Conservation (phyloP, 345 rosid genomes). For the Lumnitzera racemosa region DNA sequence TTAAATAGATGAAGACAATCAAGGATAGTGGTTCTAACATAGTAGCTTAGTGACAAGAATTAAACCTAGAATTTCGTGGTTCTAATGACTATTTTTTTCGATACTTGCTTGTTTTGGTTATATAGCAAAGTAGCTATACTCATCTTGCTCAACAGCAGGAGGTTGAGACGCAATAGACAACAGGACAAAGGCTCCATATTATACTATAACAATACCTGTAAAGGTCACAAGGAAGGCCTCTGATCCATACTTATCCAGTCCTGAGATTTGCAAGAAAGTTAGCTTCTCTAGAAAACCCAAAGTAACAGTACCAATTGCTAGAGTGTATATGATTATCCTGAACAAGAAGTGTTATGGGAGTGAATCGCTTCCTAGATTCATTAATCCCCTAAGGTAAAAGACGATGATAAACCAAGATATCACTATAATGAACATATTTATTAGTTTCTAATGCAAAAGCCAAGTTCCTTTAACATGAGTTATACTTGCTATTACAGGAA, state of each 20-base stretch:
- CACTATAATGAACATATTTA: constrained; percentile 36
- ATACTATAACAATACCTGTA: constrained; percentile 58
- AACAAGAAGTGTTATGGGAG: constrained; percentile 68
- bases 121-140: constrained; percentile 45
- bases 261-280: constrained; percentile 72
- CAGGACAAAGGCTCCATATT: constrained; percentile 63
- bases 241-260: constrained; percentile 61
- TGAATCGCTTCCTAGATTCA: constrained; percentile 31
- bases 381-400: constrained; percentile 72
- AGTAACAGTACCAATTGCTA: constrained; percentile 61
- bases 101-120: constrained; percentile 6
- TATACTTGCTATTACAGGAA: no score
- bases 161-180: constrained; percentile 41
- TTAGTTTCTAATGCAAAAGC: not conserved
- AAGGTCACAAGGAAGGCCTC: constrained; percentile 88
- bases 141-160: constrained; percentile 21
- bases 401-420: constrained; percentile 53
- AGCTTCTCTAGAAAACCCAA: constrained; percentile 85
- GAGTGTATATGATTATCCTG: constrained; percentile 46
- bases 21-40: no score
- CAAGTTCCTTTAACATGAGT: no score
- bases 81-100: no score
- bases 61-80: no score
- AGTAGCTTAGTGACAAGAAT: no score
- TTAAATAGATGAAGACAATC: no score